Conservation (phyloP, 179 eudicot species). For the Amaranthus tricolor region DNA sequence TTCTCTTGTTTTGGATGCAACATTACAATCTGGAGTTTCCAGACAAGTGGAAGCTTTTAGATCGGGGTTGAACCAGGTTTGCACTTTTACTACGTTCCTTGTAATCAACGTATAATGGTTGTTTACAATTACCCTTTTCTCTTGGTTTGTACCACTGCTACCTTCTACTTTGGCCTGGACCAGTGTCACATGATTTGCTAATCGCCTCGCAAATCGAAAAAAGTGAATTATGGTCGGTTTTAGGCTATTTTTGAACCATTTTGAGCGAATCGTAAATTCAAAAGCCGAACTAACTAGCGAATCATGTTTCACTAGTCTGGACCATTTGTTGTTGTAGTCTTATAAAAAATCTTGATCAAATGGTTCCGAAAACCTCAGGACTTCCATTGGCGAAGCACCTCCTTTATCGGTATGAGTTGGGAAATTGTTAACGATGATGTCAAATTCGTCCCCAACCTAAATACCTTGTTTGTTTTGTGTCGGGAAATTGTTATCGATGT, state of each 20-base stretch:
- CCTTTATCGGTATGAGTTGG: neutral
- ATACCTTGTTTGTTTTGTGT: neutral
- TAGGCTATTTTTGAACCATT: no score
- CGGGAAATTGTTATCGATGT: no score
- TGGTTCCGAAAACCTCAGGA: neutral
- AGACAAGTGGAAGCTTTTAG: constrained; percentile 91
- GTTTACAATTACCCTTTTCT: neutral
- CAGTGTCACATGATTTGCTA: no score
- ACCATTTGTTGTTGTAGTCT: neutral
- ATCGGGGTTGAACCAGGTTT: constrained; percentile 87
- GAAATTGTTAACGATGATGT: neutral
- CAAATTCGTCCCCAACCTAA: neutral
- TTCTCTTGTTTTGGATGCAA: constrained; percentile 71
- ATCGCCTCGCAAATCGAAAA: no score
- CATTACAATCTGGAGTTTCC: constrained; percentile 64
- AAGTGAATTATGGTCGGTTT: no score
- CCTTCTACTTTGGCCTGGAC: neutral
- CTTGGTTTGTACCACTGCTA: neutral
- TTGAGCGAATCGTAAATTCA: no score
- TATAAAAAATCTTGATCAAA: neutral
- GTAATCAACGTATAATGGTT: neutral
- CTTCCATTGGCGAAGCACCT: neutral
- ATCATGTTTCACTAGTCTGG: neutral
- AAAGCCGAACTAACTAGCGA: neutral
- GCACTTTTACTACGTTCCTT: constrained; percentile 13